Evolutionary conservation across 1,139 yeast genomes (phyloP), one percentile per base, ranked within the genome.

Genomic region (Magnusiomyces magnusii): DNA sequence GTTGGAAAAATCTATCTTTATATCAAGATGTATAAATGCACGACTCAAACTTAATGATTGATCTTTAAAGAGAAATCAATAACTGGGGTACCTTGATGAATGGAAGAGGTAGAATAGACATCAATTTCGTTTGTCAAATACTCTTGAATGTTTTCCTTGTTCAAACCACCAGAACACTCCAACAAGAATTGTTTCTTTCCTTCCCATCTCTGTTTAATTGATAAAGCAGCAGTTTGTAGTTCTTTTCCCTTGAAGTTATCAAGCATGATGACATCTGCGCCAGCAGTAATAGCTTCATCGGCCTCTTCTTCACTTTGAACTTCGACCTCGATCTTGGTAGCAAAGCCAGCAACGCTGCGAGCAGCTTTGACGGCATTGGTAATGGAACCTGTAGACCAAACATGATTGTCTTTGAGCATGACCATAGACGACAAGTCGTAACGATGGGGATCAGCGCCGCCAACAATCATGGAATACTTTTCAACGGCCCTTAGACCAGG

Each of bases 181-280:
- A 92, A 79, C 64, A 89, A 73, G 67, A 87, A 88, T 58, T 77
- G 78, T 64, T 78, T 76, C 50, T 70, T 67, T 36, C 53, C 49
- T 2, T 72, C 68, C 81, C 87, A 88, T 64, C 77, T 77, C 10
- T 70, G 64, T 71, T 86, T 89, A 64, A 92, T 75, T 62, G 75
- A 78, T 50, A 72, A 72, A 0, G 97, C 96, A 24, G 87, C 95
- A 1, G 70, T 65, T 64, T 81, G 84, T 61, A 92, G 77, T 39
- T 80, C 87, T 0, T 78, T 81, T 2, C 92, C 90, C 1, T 78
- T 71, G 71, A 93, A 92, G 72, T 93, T 92, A 71, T 93, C 98
- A 69, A 93, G 80, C 98, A 92, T 92, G 64, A 93, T 86, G 23
- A 92, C 90, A 72, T 92, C 98, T 0, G 98, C 97, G 21, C 98